phyloP scores from a whole-genome alignment of 306 rosid genomes.

The Corylus avellana region DNA sequence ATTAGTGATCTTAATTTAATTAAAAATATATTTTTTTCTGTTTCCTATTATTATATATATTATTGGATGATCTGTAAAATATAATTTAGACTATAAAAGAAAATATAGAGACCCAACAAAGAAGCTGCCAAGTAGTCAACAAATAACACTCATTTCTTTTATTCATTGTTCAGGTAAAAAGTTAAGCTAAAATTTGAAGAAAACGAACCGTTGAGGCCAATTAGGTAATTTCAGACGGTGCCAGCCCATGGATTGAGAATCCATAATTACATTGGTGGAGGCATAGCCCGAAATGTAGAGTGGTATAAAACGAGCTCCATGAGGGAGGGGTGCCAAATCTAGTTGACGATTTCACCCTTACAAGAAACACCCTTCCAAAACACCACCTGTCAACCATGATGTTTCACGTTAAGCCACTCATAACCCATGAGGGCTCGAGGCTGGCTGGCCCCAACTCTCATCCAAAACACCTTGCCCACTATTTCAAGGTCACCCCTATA shows the following conservation, averaged over 20 bases:
- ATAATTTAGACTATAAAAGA: too few species aligned
- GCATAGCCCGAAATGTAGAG: slow-evolving; percentile 15
- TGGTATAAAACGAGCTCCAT: slow-evolving; percentile 41
- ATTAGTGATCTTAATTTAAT: too few species aligned
- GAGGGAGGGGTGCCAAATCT: slow-evolving; percentile 38
- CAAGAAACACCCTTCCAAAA: slow-evolving; percentile 37
- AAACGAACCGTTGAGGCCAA: slow-evolving; percentile 31
- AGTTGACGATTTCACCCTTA: slow-evolving; percentile 40
- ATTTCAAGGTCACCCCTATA: slow-evolving; percentile 35
- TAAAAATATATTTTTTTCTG: too few species aligned
- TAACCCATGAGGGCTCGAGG: slow-evolving; percentile 56
- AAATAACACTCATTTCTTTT: not conserved
- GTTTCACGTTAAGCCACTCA: slow-evolving; percentile 77
- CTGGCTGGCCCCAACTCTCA: slow-evolving; percentile 42
- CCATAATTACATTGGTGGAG: slow-evolving; percentile 39
- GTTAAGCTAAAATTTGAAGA: not conserved
- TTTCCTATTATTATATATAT: too few species aligned
- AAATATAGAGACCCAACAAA: not conserved
- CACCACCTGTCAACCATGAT: slow-evolving; percentile 57
- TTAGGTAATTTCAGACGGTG: slow-evolving; percentile 19
- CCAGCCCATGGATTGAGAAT: slow-evolving; percentile 28
- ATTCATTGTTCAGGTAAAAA: not conserved
- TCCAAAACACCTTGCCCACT: slow-evolving; percentile 28
- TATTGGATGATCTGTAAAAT: too few species aligned
- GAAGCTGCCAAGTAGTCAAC: not conserved